Conservation (phyloP, 1,139 yeast genomes). For the Hansenula sp. region DNA sequence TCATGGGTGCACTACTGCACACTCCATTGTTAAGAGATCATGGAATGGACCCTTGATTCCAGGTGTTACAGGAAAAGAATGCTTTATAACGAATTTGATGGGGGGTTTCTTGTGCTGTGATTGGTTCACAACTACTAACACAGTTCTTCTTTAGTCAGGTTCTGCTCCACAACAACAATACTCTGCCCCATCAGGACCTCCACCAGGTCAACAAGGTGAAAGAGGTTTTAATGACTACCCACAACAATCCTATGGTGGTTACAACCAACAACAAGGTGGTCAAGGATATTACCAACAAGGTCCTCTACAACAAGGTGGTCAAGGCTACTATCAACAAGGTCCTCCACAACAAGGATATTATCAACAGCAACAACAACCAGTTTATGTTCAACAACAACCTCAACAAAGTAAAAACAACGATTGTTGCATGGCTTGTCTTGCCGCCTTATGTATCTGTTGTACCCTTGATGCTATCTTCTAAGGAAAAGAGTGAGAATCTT, state of each 20-base stretch:
- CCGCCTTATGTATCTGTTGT: conserved; percentile 72
- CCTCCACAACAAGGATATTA: conserved; percentile 34
- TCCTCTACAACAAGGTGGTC: conserved; percentile 28
- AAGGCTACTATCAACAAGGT: conserved; percentile 27
- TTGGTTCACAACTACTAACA: no score
- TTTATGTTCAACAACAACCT: conserved; percentile 59
- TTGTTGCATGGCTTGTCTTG: conserved; percentile 68
- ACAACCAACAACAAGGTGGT: conserved; percentile 8
- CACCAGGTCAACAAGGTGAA: conserved; percentile 19
- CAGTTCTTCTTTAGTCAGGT: background rate
- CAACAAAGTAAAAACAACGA: conserved; percentile 36
- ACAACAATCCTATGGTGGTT: conserved; percentile 22
- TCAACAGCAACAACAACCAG: conserved; percentile 57
- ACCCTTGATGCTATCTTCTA: conserved; percentile 65
- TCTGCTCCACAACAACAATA: conserved; percentile 10
- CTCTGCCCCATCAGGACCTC: conserved; percentile 20
- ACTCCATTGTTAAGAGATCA: background rate
- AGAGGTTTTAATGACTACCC: conserved; percentile 19
- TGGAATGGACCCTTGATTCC: background rate
- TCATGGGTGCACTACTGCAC: background rate
- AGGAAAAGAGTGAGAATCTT: conserved; percentile 3
- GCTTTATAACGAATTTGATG: no score
- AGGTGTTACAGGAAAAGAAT: no score
- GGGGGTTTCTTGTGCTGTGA: no score
- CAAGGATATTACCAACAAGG: conserved; percentile 8